These are phyloP conservation scores for Raffaelea arxii DNA, from an alignment of 2,329 filamentous ascomycete species.

Conservation along the genomic window DNA sequence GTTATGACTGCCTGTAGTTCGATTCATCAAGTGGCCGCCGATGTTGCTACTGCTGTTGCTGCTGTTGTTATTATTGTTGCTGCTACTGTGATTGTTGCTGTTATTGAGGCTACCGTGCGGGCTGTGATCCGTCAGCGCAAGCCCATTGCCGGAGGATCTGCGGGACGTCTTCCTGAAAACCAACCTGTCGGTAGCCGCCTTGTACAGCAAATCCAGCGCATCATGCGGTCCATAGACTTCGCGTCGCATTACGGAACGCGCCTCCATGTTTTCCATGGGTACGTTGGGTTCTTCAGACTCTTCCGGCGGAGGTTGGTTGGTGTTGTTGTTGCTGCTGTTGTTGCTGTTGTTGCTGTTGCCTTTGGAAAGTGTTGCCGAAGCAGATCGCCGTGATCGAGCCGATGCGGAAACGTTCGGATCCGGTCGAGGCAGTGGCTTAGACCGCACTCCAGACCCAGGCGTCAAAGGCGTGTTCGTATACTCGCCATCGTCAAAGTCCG, in stretches of 20 bases:
- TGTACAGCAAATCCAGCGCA: conserved; percentile 82
- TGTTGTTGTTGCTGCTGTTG: conserved; percentile 13
- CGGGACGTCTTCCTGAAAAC: too few relatives aligned
- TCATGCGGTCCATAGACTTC: conserved; percentile 89
- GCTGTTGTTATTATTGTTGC: too few relatives aligned
- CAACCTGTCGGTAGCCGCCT: conserved; percentile 60
- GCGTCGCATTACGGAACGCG: conserved; percentile 52
- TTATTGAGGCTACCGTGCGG: background rate
- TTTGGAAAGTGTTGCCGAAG: conserved; percentile 15
- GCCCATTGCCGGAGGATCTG: too few relatives aligned
- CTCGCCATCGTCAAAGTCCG: conserved; percentile 32
- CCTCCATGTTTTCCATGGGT: conserved; percentile 55
- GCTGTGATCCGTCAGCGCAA: too few relatives aligned
- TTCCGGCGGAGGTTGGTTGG: conserved; percentile 9
- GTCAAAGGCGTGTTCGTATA: conserved; percentile 52
- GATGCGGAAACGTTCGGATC: conserved; percentile 13
- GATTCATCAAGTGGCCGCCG: too few relatives aligned
- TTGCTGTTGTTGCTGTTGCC: conserved; percentile 19
- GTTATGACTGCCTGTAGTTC: too few relatives aligned
- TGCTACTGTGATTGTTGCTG: too few relatives aligned
- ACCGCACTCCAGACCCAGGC: conserved; percentile 54
- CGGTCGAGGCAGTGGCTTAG: conserved; percentile 57
- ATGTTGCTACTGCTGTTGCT: too few relatives aligned
- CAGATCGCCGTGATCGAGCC: too few relatives aligned
- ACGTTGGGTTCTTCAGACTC: conserved; percentile 42